These are phyloP conservation scores for Spathaspora sp. DNA, from an alignment of 1,139 yeast species.

Conservation along the genomic window DNA sequence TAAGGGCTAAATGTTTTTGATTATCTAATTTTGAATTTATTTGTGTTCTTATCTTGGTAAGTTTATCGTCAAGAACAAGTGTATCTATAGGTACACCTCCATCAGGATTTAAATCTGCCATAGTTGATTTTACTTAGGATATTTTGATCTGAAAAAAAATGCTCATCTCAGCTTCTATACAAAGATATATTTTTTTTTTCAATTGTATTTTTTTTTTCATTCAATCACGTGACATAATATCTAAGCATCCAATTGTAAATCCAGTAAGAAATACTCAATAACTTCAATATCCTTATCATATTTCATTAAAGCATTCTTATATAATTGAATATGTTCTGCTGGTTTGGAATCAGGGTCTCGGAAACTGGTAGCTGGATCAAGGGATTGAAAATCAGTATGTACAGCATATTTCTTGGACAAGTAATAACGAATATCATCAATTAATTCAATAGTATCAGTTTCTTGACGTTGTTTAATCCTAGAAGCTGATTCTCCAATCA, in stretches of 20 bases:
- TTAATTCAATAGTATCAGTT: constrained; percentile 75
- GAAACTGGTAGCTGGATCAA: constrained; percentile 24
- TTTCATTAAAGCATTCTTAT: constrained; percentile 24
- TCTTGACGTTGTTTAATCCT: constrained; percentile 64
- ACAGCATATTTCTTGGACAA: constrained; percentile 49
- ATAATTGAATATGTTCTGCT: constrained; percentile 30
- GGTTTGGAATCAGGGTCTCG: constrained; percentile 13
- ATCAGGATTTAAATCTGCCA: constrained; percentile 43
- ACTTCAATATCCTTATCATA: constrained; percentile 37
- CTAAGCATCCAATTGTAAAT: constrained; percentile 46
- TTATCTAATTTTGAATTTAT: constrained; percentile 73
- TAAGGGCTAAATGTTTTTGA: constrained; percentile 72
- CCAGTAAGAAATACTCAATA: constrained; percentile 45
- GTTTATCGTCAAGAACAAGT: constrained; percentile 62
- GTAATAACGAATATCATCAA: constrained; percentile 75
- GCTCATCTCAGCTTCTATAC: constrained; percentile 1
- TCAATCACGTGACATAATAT: not conserved
- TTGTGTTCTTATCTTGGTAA: constrained; percentile 71
- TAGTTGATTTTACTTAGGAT: constrained; percentile 4
- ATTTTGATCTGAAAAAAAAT: not conserved
- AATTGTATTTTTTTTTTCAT: not conserved
- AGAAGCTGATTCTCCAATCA: constrained; percentile 48
- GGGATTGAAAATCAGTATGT: constrained; percentile 30
- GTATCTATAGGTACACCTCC: constrained; percentile 36
- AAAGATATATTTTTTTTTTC: constrained; percentile 3